These are phyloP conservation scores for Tarenaya hassleriana DNA, from an alignment of 345 rosid species.

Conservation along the genomic window DNA sequence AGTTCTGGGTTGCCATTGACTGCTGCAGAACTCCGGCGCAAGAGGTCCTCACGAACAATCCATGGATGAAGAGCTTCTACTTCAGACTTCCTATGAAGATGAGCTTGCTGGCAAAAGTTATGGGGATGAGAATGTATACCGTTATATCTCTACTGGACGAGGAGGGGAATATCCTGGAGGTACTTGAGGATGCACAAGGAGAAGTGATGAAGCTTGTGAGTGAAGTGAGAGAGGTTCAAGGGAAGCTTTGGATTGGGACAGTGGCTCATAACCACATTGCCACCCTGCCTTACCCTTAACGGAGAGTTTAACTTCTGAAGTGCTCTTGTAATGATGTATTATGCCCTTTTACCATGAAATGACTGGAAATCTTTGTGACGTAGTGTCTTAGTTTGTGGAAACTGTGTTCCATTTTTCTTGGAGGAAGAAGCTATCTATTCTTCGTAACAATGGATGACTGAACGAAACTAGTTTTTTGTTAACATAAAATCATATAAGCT, in stretches of 20 bases:
- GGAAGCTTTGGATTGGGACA: conserved; percentile 95
- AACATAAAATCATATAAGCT: too few species aligned
- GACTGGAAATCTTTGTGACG: conserved; percentile 16
- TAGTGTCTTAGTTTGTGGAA: background rate
- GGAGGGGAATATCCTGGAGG: conserved; percentile 61
- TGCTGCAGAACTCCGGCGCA: conserved; percentile 87
- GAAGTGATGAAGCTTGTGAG: conserved; percentile 88
- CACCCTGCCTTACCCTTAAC: conserved; percentile 59
- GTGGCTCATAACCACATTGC: conserved; percentile 97
- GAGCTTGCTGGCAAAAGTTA: conserved; percentile 54
- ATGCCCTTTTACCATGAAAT: background rate
- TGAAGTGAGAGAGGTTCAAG: conserved; percentile 79
- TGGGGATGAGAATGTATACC: conserved; percentile 98
- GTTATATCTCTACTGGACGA: conserved; percentile 57
- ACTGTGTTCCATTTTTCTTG: too few species aligned
- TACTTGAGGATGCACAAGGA: conserved; percentile 79
- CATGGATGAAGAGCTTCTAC: conserved; percentile 75
- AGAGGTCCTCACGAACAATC: conserved; percentile 59
- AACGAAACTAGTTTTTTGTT: too few species aligned
- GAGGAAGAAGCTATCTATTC: too few species aligned
- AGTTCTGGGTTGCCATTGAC: conserved; percentile 96
- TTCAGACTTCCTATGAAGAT: conserved; percentile 66
- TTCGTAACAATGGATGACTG: too few species aligned
- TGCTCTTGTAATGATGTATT: background rate
- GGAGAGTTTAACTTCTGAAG: background rate